Conservation (phyloP, 1,284 basidiomycete species). For the Somion occarium region DNA sequence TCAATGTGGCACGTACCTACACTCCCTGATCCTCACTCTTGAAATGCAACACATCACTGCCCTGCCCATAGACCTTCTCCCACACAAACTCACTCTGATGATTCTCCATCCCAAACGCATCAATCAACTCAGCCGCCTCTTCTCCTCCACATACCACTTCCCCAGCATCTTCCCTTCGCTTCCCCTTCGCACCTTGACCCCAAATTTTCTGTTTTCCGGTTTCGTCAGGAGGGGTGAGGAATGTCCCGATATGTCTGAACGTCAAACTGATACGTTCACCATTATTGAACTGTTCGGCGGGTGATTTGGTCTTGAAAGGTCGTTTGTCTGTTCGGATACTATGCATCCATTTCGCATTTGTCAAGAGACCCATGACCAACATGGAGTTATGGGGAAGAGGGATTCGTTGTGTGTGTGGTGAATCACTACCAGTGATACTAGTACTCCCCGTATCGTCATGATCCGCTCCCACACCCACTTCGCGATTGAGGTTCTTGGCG, state of each 20-base stretch:
- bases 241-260: slow-evolving; percentile 72
- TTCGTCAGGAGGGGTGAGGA: slow-evolving; percentile 43
- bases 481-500: slow-evolving; percentile 3
- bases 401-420: slow-evolving; percentile 45
- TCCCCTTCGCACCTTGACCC: slow-evolving; percentile 64
- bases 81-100: slow-evolving; percentile 63
- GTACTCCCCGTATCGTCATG: slow-evolving; percentile 16
- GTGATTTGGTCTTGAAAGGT: slow-evolving; percentile 42
- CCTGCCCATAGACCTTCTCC: slow-evolving; percentile 55
- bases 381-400: slow-evolving; percentile 73
- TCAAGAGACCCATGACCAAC: slow-evolving; percentile 68
- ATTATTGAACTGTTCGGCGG: slow-evolving; percentile 43
- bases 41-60: slow-evolving; percentile 67
- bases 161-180: slow-evolving; percentile 46
- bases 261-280: slow-evolving; percentile 75
- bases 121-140: slow-evolving; percentile 47
- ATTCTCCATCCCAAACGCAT: slow-evolving; percentile 69
- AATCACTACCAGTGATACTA: slow-evolving; percentile 10
- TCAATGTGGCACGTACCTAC: not conserved
- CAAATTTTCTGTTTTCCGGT: slow-evolving; percentile 40
- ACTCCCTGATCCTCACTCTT: slow-evolving; percentile 1
- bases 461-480: slow-evolving; percentile 5
- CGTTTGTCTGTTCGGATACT: slow-evolving; percentile 70
- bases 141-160: slow-evolving; percentile 45
- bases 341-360: slow-evolving; percentile 68